Evolutionary conservation across 2,329 filamentous ascomycete species (phyloP).

Genomic region (Blumeria hordei): DNA sequence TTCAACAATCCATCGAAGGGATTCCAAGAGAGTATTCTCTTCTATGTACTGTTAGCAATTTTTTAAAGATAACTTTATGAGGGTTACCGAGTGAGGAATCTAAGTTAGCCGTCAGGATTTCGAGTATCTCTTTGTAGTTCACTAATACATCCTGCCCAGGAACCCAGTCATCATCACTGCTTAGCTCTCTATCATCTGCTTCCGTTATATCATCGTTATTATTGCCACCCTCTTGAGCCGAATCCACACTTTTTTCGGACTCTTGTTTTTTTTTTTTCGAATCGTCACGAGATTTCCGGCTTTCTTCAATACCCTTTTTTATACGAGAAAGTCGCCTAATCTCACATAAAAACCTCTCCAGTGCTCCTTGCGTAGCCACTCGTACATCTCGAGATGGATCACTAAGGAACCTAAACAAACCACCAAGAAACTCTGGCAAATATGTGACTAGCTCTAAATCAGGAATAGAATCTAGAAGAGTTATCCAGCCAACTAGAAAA

Average conservation of each 20-base stretch:
- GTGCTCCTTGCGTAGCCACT: constrained; percentile 64
- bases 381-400: constrained; percentile 89
- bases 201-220: constrained; percentile 32
- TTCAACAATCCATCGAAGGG: constrained; percentile 80
- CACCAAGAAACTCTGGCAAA: constrained; percentile 73
- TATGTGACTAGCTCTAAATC: constrained; percentile 87
- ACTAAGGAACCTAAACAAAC: constrained; percentile 74
- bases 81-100: constrained; percentile 50
- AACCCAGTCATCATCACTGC: constrained; percentile 79
- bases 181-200: constrained; percentile 31
- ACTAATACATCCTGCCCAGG: constrained; percentile 93
- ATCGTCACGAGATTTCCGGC: constrained; percentile 37
- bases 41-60: constrained; percentile 24
- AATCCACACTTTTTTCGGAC: constrained; percentile 39
- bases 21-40: constrained; percentile 77
- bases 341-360: constrained; percentile 78
- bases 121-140: constrained; percentile 73
- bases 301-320: constrained; percentile 79
- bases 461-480: constrained; percentile 80
- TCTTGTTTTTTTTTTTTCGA: constrained; percentile 45
- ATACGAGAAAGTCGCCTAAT: constrained; percentile 86
- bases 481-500: constrained; percentile 92
- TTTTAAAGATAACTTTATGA: neutral
- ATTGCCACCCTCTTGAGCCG: constrained; percentile 28
- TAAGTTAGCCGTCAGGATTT: constrained; percentile 74